These are phyloP conservation scores for Globisporangium iwayamae DNA, from an alignment of 352 stramenopile genomes.

Conservation along the genomic window DNA sequence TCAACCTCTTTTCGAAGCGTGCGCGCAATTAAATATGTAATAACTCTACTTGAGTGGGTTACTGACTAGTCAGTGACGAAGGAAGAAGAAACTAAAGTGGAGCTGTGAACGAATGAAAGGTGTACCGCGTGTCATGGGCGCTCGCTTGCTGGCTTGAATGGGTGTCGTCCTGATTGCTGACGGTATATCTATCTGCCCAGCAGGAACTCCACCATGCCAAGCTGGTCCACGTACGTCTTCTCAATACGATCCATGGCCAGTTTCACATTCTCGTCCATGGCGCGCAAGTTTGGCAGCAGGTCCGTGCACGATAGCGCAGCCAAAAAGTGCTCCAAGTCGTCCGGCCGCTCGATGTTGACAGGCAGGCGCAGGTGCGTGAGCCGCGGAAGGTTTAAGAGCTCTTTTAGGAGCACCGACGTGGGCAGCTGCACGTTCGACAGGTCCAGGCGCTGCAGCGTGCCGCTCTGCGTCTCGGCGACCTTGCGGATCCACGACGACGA, in stretches of 20 bases:
- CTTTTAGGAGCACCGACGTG: slow-evolving; percentile 59
- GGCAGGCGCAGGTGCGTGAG: slow-evolving; percentile 66
- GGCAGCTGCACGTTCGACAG: slow-evolving; percentile 49
- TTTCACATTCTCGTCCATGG: slow-evolving; percentile 57
- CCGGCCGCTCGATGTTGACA: slow-evolving; percentile 53
- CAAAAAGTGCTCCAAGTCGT: slow-evolving; percentile 76
- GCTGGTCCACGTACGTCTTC: slow-evolving; percentile 60
- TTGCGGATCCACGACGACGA: slow-evolving; percentile 65
- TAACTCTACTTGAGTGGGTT: background rate
- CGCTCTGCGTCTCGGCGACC: slow-evolving; percentile 44
- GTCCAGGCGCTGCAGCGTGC: slow-evolving; percentile 63
- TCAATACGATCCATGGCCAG: slow-evolving; percentile 71
- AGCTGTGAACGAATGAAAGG: background rate
- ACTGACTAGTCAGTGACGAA: background rate
- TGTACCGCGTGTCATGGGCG: background rate
- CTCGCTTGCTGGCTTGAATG: background rate
- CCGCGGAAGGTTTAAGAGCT: slow-evolving; percentile 45
- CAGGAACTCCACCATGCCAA: slow-evolving; percentile 64
- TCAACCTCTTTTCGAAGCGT: slow-evolving; percentile 78
- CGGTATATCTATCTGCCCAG: slow-evolving; percentile 25
- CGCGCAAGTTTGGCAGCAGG: slow-evolving; percentile 42
- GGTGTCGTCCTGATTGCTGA: background rate
- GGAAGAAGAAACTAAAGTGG: background rate
- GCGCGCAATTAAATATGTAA: slow-evolving; percentile 38
- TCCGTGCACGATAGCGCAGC: slow-evolving; percentile 50